Percentiles rank a stretch among this genome's conserved stretches.
Evolutionary conservation across 2,329 filamentous ascomycete species (phyloP).

Genomic region (Scleromitrula shiraiana): DNA sequence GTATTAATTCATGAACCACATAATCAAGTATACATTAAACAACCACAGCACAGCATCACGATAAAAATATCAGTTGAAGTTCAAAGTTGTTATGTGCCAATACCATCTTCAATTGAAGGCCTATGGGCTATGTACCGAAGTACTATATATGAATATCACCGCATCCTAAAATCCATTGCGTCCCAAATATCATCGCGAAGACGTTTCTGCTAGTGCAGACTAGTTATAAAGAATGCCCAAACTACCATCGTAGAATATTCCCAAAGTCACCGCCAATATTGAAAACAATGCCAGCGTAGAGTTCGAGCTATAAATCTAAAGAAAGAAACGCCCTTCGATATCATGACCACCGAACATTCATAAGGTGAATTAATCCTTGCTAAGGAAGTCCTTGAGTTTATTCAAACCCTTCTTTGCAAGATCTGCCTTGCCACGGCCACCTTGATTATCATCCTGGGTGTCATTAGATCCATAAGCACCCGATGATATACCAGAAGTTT

Average conservation of each 20-base stretch:
- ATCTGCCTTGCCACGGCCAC: background rate
- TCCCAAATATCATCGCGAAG: background rate
- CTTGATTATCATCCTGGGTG: background rate
- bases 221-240: too few relatives aligned
- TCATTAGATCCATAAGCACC: background rate
- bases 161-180: background rate
- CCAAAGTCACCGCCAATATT: background rate
- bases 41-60: too few relatives aligned
- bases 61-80: too few relatives aligned
- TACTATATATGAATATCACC: background rate
- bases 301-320: background rate
- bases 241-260: too few relatives aligned
- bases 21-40: too few relatives aligned
- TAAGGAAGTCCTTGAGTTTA: background rate
- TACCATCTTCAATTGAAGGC: background rate
- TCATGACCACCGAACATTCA: background rate
- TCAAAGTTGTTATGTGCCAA: too few relatives aligned
- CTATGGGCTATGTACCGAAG: too few relatives aligned
- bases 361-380: background rate
- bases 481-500: background rate
- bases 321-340: background rate
- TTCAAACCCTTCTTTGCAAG: slow-evolving; percentile 4
- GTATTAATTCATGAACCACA: too few relatives aligned
- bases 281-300: background rate
- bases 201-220: background rate